Conservation (phyloP, 495 filamentous ascomycete genomes). For the Aspergillus haitiensis region DNA sequence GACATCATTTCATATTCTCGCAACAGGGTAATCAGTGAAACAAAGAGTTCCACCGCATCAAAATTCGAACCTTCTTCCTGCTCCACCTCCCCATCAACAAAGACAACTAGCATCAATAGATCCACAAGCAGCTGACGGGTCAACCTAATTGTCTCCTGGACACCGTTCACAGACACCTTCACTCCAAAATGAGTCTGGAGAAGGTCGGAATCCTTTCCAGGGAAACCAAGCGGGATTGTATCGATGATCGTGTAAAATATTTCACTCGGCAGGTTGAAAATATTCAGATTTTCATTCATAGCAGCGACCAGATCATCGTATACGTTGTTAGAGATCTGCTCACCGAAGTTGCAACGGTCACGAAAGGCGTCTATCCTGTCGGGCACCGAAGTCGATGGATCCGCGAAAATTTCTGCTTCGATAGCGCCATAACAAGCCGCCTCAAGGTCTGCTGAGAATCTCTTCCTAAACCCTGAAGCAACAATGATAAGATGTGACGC, state of each 20-base stretch:
- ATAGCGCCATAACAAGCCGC: slow-evolving; percentile 60
- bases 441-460: slow-evolving; percentile 61
- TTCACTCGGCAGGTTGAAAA: slow-evolving; percentile 49
- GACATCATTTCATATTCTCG: slow-evolving; percentile 72
- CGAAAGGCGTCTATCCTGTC: slow-evolving; percentile 71
- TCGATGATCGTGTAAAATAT: slow-evolving; percentile 53
- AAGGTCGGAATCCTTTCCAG: slow-evolving; percentile 49
- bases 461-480: slow-evolving; percentile 56
- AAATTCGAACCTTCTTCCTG: slow-evolving; percentile 64
- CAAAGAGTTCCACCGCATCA: slow-evolving; percentile 66
- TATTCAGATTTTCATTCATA: slow-evolving; percentile 41
- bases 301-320: slow-evolving; percentile 46
- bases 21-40: slow-evolving; percentile 63
- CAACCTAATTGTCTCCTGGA: slow-evolving; percentile 74
- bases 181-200: slow-evolving; percentile 66
- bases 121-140: slow-evolving; percentile 68
- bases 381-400: slow-evolving; percentile 61
- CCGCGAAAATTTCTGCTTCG: slow-evolving; percentile 67
- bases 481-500: slow-evolving; percentile 56
- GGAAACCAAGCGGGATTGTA: slow-evolving; percentile 39
- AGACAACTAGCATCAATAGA: slow-evolving; percentile 77
- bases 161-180: slow-evolving; percentile 67
- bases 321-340: slow-evolving; percentile 72
- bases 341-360: slow-evolving; percentile 67
- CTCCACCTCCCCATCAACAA: slow-evolving; percentile 77